Percentiles rank a stretch among this genome's conserved stretches.
phyloP scores from a whole-genome alignment of 2,329 filamentous ascomycete genomes.

The Stemphylium beticola region DNA sequence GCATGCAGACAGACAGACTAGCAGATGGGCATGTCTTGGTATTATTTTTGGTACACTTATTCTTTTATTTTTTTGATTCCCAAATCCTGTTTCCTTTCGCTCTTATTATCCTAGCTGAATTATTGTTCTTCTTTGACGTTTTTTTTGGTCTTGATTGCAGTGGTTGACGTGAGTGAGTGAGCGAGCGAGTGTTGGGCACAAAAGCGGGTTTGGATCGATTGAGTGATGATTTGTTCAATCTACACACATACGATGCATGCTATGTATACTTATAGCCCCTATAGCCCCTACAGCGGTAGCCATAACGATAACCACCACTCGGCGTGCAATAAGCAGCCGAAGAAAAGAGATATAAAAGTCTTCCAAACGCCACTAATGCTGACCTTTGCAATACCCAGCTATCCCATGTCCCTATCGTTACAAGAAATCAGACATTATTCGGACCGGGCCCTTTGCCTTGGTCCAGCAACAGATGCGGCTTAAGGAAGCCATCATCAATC shows the following conservation, averaged over 20 bases:
- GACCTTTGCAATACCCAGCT: background rate
- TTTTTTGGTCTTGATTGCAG: too few species aligned
- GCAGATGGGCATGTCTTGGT: background rate
- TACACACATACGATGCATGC: too few species aligned
- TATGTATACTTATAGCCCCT: too few species aligned
- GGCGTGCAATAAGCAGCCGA: too few species aligned
- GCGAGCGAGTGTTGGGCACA: too few species aligned
- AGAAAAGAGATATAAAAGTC: too few species aligned
- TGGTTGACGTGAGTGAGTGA: too few species aligned
- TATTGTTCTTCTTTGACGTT: background rate
- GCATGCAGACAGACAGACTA: too few species aligned
- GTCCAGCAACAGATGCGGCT: slow-evolving; percentile 86
- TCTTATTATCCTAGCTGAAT: background rate
- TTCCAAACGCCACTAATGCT: slow-evolving; percentile 7
- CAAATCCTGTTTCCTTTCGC: background rate
- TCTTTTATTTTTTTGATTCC: slow-evolving; percentile 1
- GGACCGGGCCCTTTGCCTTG: slow-evolving; percentile 52
- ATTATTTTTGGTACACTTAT: background rate
- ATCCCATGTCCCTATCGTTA: background rate
- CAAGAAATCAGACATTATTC: slow-evolving; percentile 39
- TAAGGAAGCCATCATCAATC: slow-evolving; percentile 94
- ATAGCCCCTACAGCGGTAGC: too few species aligned
- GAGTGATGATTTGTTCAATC: too few species aligned
- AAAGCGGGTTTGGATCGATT: too few species aligned
- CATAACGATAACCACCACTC: too few species aligned